A percentile compares a stretch with the other conserved stretches of the same genome.
phyloP scores from a whole-genome alignment of 2,329 filamentous ascomycete species.

The Fusarium pseudoanthophilum region DNA sequence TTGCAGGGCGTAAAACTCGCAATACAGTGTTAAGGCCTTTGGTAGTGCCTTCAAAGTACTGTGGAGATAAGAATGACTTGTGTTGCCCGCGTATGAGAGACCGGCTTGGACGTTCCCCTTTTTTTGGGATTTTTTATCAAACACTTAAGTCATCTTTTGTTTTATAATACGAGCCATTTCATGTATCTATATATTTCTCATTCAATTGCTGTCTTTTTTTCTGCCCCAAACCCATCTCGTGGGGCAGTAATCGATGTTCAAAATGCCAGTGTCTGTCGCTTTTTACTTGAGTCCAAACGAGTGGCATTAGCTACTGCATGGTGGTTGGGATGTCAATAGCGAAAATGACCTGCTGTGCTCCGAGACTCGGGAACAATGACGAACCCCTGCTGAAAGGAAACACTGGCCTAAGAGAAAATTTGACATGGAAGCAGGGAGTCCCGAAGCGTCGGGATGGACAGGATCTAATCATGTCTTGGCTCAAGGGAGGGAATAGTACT shows the following conservation, averaged over 20 bases:
- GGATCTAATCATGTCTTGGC: conserved; percentile 9
- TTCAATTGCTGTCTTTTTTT: not conserved
- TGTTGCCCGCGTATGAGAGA: not conserved
- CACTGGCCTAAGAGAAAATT: not conserved
- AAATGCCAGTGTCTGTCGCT: not conserved
- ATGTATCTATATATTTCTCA: too few species aligned
- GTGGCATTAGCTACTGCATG: not conserved
- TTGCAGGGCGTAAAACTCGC: not conserved
- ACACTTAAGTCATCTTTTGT: not conserved
- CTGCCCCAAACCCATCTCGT: not conserved
- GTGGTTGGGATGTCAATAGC: not conserved
- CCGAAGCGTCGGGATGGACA: conserved; percentile 31
- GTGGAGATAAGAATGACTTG: not conserved
- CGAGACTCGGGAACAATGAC: not conserved
- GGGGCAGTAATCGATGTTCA: not conserved
- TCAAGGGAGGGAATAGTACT: not conserved
- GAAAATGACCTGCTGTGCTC: not conserved
- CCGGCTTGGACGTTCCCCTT: not conserved
- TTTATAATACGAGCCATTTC: too few species aligned
- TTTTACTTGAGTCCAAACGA: not conserved
- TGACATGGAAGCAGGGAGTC: conserved; percentile 32
- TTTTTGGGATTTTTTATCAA: not conserved
- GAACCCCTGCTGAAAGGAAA: conserved; percentile 22
- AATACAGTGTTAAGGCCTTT: not conserved
- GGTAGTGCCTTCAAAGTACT: conserved; percentile 32